Conservation (phyloP, 208 protist species). For the Acanthamoeba royreba region DNA sequence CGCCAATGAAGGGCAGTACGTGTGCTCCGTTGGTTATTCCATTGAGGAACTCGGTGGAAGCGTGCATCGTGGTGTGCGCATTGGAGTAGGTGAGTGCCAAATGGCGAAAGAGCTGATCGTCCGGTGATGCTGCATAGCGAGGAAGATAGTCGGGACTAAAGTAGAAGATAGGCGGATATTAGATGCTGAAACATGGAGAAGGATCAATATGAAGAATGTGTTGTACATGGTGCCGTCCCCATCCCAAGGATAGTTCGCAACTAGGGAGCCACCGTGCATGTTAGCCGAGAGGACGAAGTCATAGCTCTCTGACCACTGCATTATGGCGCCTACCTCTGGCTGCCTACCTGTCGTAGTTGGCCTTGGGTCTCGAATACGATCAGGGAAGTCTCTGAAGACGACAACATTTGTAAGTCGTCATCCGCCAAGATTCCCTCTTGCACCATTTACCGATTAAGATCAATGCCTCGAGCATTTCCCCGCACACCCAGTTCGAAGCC, state of each 20-base stretch:
- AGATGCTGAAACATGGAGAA: too few relatives aligned
- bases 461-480: not conserved
- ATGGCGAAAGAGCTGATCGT: conserved; percentile 53
- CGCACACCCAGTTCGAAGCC: conserved; percentile 41
- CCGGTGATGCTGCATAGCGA: too few relatives aligned
- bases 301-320: conserved; percentile 54
- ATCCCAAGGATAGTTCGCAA: conserved; percentile 71
- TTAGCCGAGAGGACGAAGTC: conserved; percentile 71
- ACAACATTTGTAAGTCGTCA: not conserved
- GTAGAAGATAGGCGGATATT: too few relatives aligned
- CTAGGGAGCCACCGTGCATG: conserved; percentile 65
- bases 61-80: conserved; percentile 53
- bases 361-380: not conserved
- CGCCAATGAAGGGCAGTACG: too few relatives aligned
- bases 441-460: not conserved
- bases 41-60: conserved; percentile 30
- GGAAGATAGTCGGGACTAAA: too few relatives aligned
- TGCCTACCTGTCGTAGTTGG: not conserved
- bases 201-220: too few relatives aligned
- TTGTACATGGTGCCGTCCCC: not conserved
- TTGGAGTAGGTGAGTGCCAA: conserved; percentile 54
- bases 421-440: too few relatives aligned
- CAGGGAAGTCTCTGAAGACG: not conserved
- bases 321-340: conserved; percentile 40
- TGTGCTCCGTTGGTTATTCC: conserved; percentile 69